Base-by-base conservation (phyloP, 345 rosid genomes). In the Orychophragmus violaceus region DNA sequence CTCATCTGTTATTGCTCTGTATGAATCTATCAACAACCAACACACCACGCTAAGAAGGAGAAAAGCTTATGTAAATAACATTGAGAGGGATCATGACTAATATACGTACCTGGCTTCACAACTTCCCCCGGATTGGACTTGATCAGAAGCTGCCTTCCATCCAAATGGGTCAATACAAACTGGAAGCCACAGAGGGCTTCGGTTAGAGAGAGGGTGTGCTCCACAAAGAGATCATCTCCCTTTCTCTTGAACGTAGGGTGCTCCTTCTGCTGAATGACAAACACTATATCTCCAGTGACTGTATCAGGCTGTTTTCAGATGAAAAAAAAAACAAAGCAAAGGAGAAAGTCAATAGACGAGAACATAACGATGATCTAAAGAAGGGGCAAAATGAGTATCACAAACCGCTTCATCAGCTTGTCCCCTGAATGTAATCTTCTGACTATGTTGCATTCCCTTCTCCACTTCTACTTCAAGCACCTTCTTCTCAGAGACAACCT, bases 111-210 rank as follows among this genome's bases (percentile, higher is more conserved):
- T 35, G 96, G 98, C 70, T 90, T 90, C 52, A 90, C 84, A 8
- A 82, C 91, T 67, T 93, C 96, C 12, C 45, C 44, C 2, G 45
- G 45, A 14, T 14, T 14, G 0, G 45, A 39, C 16, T 39, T 39
- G 45, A 39, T 85, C 19, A 93, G 91, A 25, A 93, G 94, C 77
- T 87, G 94, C 35, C 97, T 78, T 14, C 82, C 82, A 67, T 93
- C 98, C 68, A 90, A 75, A 75, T 93, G 97, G 10, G 85, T 82
- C 66, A 88, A 62, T 2, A 59, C 90, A 14, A 90, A 93, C 56
- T 86, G 87, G 76, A 90, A 93, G 30, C 97, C 98, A 56, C 97
- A 93, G 2, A 93, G 79, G 42, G 98, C 94, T 77, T 93, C 98
- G 0, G 97, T 79, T 6, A 93, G 91, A 12, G 94, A 80, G 29